Evolutionary conservation across 768 basidiomycete genomes (phyloP), one percentile per base, ranked within the genome.

Genomic region (Coprinopsis marcescibilis): DNA sequence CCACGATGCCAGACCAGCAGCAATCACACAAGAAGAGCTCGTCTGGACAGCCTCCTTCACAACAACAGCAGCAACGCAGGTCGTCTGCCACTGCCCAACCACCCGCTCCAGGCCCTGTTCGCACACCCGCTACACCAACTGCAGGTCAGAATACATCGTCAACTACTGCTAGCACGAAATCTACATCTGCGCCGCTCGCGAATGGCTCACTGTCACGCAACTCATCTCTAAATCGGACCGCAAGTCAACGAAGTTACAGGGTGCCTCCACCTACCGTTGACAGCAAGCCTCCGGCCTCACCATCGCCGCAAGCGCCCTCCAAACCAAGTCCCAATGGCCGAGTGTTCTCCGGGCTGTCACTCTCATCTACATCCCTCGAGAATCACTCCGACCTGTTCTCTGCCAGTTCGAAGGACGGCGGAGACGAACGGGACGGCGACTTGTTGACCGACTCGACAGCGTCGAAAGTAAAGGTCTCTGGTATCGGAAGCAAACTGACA

Each of bases 361-460:
- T 64, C 37, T 61, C 63, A 0, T 62, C 75, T 14, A 68, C 69
- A 21, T 66, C 69, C 5, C 57, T 73, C 41, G 65, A 68, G 49
- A 63, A 61, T 13, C 67, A 74, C 54, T 68, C 71, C 39, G 30
- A 72, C 43, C 61, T 76, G 54, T 66, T 55, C 26, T 53, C 62
- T n/a, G 65, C 35, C n/a, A n/a, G n/a, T 45, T 50, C 19, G 25
- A 42, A 36, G 27, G 49, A 25, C 29, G 51, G 51, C 1, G 49
- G 50, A 19, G 26, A 30, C 3, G 52, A 49, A 30, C n/a, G n/a
- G n/a, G n/a, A n/a, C n/a, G n/a, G n/a, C n/a, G n/a, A n/a, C n/a
- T 36, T 48, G 25, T 49, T 42, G 36, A 54, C 52, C 15, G 54
- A 71, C 36, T 69, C 70, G 2, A 72, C 72, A 3, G 58, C 47